Conservation (phyloP, 2,329 filamentous ascomycete species). For the Fusarium sp. region DNA sequence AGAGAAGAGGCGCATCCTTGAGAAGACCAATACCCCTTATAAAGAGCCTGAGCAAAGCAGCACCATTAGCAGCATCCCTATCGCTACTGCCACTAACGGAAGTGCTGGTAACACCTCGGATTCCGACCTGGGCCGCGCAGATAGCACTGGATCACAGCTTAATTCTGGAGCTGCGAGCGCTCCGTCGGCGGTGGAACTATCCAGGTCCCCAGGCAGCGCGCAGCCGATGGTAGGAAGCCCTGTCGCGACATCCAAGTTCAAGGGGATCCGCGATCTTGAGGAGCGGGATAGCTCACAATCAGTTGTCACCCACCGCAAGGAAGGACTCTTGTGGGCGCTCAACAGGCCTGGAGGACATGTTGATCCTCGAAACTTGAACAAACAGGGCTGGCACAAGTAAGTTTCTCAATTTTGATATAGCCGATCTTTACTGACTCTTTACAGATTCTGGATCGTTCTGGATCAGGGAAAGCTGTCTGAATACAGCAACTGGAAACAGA, state of each 20-base stretch:
- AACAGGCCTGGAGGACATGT: constrained; percentile 93
- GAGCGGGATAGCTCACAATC: constrained; percentile 72
- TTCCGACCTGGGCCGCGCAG: constrained; percentile 73
- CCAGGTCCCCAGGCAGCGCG: constrained; percentile 64
- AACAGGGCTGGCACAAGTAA: constrained; percentile 98
- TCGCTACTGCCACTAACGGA: constrained; percentile 52
- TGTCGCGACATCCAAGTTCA: constrained; percentile 71
- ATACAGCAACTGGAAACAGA: constrained; percentile 99
- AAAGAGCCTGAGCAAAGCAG: constrained; percentile 71
- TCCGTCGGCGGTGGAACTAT: constrained; percentile 53
- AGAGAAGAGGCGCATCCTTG: constrained; percentile 87
- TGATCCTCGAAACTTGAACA: constrained; percentile 93
- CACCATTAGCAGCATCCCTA: constrained; percentile 48
- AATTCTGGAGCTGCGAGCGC: constrained; percentile 51
- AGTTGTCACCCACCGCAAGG: constrained; percentile 74
- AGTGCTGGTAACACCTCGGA: constrained; percentile 64
- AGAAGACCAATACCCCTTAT: constrained; percentile 82
- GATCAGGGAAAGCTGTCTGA: constrained; percentile 97
- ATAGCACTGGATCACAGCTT: constrained; percentile 76
- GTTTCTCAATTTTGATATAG: constrained; percentile 47
- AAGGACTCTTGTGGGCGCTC: constrained; percentile 92
- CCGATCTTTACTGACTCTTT: constrained; percentile 26
- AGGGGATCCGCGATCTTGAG: constrained; percentile 89
- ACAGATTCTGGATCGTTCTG: constrained; percentile 95
- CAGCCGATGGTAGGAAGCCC: constrained; percentile 60